Conservation (phyloP, 805 yeast genomes). For the Priceomyces carsonii region DNA sequence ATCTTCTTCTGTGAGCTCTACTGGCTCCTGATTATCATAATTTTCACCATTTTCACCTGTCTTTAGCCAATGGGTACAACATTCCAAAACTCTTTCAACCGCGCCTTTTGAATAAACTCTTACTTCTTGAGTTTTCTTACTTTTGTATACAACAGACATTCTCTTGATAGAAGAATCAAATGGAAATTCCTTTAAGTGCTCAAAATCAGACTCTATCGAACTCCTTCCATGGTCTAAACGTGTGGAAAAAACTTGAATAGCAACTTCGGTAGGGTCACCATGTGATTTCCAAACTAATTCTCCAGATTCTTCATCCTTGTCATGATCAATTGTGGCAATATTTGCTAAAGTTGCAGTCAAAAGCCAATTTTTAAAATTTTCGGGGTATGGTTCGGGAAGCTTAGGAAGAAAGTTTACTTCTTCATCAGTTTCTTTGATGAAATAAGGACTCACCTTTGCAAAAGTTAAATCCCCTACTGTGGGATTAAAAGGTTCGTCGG, state of each 20-base stretch:
- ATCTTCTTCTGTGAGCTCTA: conserved; percentile 42
- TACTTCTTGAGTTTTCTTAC: conserved; percentile 20
- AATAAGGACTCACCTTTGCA: conserved; percentile 26
- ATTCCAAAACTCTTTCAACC: conserved; percentile 63
- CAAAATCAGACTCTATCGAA: conserved; percentile 33
- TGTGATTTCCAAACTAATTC: conserved; percentile 39
- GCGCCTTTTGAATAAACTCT: conserved; percentile 67
- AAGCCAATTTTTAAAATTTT: conserved; percentile 23
- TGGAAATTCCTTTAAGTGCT: conserved; percentile 66
- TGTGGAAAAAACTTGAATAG: conserved; percentile 75
- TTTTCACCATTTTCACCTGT: conserved; percentile 26
- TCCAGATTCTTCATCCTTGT: conserved; percentile 28
- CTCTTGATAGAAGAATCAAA: conserved; percentile 74
- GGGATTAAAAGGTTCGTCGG: conserved; percentile 36
- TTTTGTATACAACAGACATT: conserved; percentile 61
- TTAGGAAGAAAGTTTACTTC: conserved; percentile 39
- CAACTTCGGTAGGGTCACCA: conserved; percentile 90
- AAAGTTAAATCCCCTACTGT: conserved; percentile 42
- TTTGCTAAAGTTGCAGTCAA: conserved; percentile 40
- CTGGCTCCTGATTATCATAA: conserved; percentile 15
- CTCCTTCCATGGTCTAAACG: conserved; percentile 55
- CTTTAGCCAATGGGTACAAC: conserved; percentile 57
- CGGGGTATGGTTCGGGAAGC: conserved; percentile 21
- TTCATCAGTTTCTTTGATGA: conserved; percentile 32
- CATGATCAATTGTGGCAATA: conserved; percentile 38